phyloP scores from a whole-genome alignment of 306 rosid genomes.

The Astragalus membranaceus region DNA sequence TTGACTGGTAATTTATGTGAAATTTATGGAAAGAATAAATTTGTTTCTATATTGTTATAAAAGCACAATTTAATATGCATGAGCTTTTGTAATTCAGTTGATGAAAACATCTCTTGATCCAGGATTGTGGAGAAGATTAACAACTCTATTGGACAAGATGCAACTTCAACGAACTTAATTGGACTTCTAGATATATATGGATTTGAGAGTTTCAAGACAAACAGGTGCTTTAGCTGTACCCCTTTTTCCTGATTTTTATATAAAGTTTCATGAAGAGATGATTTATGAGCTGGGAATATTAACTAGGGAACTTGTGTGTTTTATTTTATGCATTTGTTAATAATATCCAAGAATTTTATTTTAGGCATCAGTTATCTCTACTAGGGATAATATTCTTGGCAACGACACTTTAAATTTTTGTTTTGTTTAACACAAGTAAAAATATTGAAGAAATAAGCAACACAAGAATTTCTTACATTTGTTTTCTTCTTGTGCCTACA shows the following conservation, averaged over 20 bases:
- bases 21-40: not conserved
- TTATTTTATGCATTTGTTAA: not conserved
- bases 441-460: not conserved
- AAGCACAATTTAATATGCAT: not conserved
- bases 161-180: too few relatives aligned
- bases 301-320: not conserved
- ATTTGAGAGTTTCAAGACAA: too few relatives aligned
- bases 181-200: too few relatives aligned
- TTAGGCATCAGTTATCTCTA: not conserved
- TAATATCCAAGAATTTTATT: not conserved
- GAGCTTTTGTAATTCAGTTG: constrained; percentile 9
- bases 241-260: too few relatives aligned
- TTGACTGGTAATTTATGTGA: constrained; percentile 69
- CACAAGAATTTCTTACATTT: not conserved
- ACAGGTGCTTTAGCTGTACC: too few relatives aligned
- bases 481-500: too few relatives aligned
- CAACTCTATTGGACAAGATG: too few relatives aligned
- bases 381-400: not conserved
- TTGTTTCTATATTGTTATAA: not conserved
- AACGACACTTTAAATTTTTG: not conserved
- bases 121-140: too few relatives aligned
- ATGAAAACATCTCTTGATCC: constrained; percentile 14
- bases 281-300: too few relatives aligned
- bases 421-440: not conserved
- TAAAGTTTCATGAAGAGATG: too few relatives aligned